Conservation (phyloP, 2,329 filamentous ascomycete genomes). For the Cryphonectria radicalis region DNA sequence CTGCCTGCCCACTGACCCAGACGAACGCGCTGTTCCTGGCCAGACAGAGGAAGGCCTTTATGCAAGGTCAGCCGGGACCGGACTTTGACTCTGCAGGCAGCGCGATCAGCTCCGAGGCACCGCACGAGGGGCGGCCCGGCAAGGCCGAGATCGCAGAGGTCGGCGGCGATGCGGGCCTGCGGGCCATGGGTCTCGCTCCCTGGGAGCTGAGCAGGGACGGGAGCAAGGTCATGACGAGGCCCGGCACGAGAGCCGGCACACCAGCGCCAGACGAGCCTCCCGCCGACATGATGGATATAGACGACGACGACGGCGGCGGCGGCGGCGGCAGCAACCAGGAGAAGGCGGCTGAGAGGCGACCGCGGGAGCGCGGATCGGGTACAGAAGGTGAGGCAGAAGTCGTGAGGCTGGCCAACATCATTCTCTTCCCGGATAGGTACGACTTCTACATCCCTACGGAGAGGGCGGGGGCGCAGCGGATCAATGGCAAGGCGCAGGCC, state of each 20-base stretch:
- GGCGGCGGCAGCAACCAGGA: no score
- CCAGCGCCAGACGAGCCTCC: slow-evolving; percentile 32
- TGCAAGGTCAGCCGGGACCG: slow-evolving; percentile 56
- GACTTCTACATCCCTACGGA: slow-evolving; percentile 52
- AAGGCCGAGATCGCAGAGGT: slow-evolving; percentile 56
- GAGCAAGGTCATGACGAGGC: slow-evolving; percentile 37
- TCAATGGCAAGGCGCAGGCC: slow-evolving; percentile 27
- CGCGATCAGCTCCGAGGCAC: slow-evolving; percentile 55
- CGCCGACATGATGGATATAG: slow-evolving; percentile 34
- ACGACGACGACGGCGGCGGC: slow-evolving; percentile 27
- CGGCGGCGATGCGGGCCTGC: slow-evolving; percentile 54
- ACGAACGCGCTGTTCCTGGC: slow-evolving; percentile 62
- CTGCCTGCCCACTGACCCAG: slow-evolving; percentile 60
- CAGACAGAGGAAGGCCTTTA: slow-evolving; percentile 60
- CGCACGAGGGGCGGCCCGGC: slow-evolving; percentile 51
- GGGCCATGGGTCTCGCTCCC: slow-evolving; percentile 62
- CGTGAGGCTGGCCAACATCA: slow-evolving; percentile 58
- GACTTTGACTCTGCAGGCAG: slow-evolving; percentile 60
- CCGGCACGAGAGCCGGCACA: slow-evolving; percentile 41
- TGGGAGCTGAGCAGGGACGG: slow-evolving; percentile 47
- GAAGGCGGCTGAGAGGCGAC: slow-evolving; percentile 33
- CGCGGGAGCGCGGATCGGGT: slow-evolving; percentile 19
- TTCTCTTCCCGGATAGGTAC: slow-evolving; percentile 58
- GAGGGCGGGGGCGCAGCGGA: slow-evolving; percentile 20
- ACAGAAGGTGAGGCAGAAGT: slow-evolving; percentile 54